phyloP scores from a whole-genome alignment of 108 stramenopile species.

The Aureococcus anophagefferens region DNA sequence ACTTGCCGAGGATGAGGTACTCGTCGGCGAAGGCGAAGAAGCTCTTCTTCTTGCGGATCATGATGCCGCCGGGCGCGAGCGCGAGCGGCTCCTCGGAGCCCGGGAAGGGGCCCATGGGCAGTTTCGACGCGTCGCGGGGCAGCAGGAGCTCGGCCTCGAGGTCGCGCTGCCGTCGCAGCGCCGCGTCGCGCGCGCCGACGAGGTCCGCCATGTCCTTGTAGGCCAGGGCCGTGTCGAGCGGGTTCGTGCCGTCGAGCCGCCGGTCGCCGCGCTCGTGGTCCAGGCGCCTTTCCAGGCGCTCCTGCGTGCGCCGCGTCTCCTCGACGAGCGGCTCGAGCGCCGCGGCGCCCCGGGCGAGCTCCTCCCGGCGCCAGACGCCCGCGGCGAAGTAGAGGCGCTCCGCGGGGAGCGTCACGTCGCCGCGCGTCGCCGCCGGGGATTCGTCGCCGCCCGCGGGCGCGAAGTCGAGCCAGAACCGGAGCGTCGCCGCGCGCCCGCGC shows the following conservation, averaged over 20 bases:
- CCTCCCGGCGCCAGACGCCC: conserved; percentile 42
- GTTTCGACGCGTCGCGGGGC: too few relatives aligned
- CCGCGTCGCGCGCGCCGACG: conserved; percentile 36
- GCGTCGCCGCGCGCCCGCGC: too few relatives aligned
- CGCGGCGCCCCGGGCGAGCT: conserved; percentile 26
- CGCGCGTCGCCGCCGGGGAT: conserved; percentile 30
- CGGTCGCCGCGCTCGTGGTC: conserved; percentile 59
- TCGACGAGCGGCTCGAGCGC: conserved; percentile 34
- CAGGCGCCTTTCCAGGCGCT: conserved; percentile 34
- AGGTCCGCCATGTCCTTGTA: conserved; percentile 40
- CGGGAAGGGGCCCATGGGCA: too few relatives aligned
- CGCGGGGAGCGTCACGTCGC: conserved; percentile 38
- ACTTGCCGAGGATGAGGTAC: too few relatives aligned
- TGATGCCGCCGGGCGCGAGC: too few relatives aligned
- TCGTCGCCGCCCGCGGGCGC: too few relatives aligned
- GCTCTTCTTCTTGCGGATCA: too few relatives aligned
- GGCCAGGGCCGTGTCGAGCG: conserved; percentile 33
- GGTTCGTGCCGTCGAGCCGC: conserved; percentile 57
- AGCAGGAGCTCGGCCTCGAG: conserved; percentile 26
- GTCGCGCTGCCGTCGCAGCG: conserved; percentile 24
- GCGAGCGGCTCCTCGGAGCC: too few relatives aligned
- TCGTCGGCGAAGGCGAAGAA: too few relatives aligned
- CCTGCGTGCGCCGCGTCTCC: conserved; percentile 33
- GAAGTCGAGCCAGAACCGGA: conserved; percentile 44
- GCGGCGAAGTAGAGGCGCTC: conserved; percentile 45